Conservation (phyloP, 2,329 filamentous ascomycete genomes). For the Xylariaceae sp. region DNA sequence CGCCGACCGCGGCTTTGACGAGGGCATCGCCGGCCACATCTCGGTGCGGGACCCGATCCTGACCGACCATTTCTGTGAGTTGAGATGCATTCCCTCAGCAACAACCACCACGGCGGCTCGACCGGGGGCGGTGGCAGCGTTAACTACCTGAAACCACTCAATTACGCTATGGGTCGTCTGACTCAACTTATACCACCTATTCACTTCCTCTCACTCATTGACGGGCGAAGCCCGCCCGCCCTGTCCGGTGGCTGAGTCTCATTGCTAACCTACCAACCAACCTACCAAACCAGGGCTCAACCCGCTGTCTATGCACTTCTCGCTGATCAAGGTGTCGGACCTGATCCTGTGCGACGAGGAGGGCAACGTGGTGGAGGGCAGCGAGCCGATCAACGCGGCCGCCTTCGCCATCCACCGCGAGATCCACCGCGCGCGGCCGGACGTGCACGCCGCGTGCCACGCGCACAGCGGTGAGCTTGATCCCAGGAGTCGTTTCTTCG, state of each 20-base stretch:
- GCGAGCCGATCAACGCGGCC: constrained; percentile 47
- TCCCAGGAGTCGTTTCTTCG: no score
- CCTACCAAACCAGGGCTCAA: constrained; percentile 17
- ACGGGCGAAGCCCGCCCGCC: no score
- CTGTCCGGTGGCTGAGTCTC: not conserved
- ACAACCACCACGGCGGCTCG: no score
- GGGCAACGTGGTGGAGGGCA: constrained; percentile 50
- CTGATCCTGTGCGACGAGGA: constrained; percentile 53
- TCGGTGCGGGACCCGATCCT: constrained; percentile 53
- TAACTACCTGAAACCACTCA: no score
- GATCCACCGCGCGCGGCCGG: constrained; percentile 49
- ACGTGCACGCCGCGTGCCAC: constrained; percentile 54
- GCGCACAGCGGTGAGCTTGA: no score
- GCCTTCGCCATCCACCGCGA: constrained; percentile 56
- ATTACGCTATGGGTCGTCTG: no score
- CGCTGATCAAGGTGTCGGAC: constrained; percentile 49
- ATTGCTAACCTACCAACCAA: not conserved
- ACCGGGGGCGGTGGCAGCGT: no score
- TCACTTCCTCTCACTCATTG: no score
- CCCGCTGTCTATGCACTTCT: constrained; percentile 49
- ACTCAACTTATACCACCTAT: no score
- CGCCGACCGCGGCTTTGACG: constrained; percentile 40
- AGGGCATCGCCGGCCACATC: constrained; percentile 37
- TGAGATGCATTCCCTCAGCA: no score
- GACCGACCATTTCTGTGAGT: constrained; percentile 29